Evolutionary conservation across 306 rosid genomes (phyloP), one percentile per base, ranked within the genome.

Genomic region (Vigna unguiculata): DNA sequence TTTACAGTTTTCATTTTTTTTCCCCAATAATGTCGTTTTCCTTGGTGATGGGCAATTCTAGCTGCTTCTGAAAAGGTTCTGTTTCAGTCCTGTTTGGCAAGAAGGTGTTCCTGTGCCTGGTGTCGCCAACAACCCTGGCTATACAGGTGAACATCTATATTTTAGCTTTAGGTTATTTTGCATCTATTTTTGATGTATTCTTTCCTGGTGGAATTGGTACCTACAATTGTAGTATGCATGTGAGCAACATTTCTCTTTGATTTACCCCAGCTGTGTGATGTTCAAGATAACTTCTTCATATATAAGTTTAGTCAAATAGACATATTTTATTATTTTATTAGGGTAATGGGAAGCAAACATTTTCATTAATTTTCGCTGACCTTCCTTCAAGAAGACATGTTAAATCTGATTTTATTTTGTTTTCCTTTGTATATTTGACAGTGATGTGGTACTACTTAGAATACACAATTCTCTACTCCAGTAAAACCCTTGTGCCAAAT

Each of bases 141-240:
- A 95, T 85, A 89, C 96, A 62, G 98, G 98, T 92, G 69, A 77
- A 85, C 54, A 76, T 45, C 38, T 4, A 48, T 71, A 75, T 83
- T 65, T 62, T 74, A 78, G 49, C 43, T 60, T 76, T 46, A 59
- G 51, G 57, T 62, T 47, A 12, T 0, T 14, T 73, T 66, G 40
- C 72, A 30, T 61, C 19, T 2, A 20, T 71, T 32, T 72, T 41
- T 7, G 41, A 71, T 63, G 46, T 63, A 14, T 75, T 66, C 20
- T 79, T 46, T 71, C 49, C 36, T 21, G 43, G 46, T 69, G 17
- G 47, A 80, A 77, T 43, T 76, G 14, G 32, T 52, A 41, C 20
- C n/a, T 41, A n/a, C 70, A 28, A 16, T n/a, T 34, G 41, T 65
- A 28, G 47, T 64, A 46, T 71, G 63, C 45, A 19, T 24, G 58